phyloP scores from a whole-genome alignment of 1,139 yeast species.

The Geotrichum klebahnii region DNA sequence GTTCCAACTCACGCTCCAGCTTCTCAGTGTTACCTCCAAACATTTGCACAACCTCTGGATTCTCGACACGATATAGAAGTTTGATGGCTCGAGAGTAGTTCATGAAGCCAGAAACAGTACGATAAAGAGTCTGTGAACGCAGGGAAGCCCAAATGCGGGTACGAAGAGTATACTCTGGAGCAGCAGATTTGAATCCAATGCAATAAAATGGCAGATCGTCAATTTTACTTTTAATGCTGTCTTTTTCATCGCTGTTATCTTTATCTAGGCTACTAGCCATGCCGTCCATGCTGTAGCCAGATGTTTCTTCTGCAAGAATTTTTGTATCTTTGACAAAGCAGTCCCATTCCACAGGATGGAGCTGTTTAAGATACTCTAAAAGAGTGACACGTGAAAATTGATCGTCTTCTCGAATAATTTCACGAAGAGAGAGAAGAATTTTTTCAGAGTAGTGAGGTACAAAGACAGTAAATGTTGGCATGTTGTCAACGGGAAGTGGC shows the following conservation, averaged over 20 bases:
- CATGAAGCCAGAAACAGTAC: conserved; percentile 99
- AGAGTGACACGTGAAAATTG: conserved; percentile 96
- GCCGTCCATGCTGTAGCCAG: conserved; percentile 29
- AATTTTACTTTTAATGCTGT: conserved; percentile 78
- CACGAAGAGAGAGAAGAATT: conserved; percentile 88
- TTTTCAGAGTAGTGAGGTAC: conserved; percentile 98
- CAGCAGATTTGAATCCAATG: conserved; percentile 98
- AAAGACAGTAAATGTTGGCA: conserved; percentile 97
- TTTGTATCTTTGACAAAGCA: conserved; percentile 98
- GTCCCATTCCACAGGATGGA: conserved; percentile 99
- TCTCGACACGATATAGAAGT: conserved; percentile 94
- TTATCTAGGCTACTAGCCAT: conserved; percentile 48
- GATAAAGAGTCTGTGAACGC: conserved; percentile 95
- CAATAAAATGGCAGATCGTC: conserved; percentile 98
- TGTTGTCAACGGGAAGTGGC: conserved; percentile 96
- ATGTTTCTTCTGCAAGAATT: conserved; percentile 87
- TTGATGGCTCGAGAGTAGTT: conserved; percentile 97
- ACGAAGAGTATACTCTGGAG: conserved; percentile 96
- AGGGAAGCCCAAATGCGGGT: conserved; percentile 99
- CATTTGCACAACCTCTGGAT: conserved; percentile 97
- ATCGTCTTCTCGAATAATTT: conserved; percentile 97
- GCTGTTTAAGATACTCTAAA: conserved; percentile 92
- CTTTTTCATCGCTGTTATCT: conserved; percentile 48
- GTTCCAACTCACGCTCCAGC: conserved; percentile 91
- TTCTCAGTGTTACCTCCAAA: conserved; percentile 97